Percentiles rank a stretch among this genome's conserved stretches.
These are phyloP conservation scores for Candida germanica DNA, from an alignment of 805 yeast species.

Conservation along the genomic window DNA sequence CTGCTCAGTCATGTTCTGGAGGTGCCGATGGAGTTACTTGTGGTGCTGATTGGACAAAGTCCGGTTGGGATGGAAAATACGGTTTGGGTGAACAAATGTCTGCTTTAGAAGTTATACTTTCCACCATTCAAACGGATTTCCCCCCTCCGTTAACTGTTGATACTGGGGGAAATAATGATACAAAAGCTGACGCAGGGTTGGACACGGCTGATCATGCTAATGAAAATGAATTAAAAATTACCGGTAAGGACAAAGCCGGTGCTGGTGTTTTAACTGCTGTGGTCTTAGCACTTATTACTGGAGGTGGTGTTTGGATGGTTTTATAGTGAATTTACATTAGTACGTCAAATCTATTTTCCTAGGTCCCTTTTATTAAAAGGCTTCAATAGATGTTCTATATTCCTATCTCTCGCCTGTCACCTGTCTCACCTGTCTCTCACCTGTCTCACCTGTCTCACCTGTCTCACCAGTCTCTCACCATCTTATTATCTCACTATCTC, in stretches of 20 bases:
- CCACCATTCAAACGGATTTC: constrained; percentile 21
- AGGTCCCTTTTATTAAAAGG: too few species aligned
- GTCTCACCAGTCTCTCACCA: background rate
- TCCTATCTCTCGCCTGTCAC: too few species aligned
- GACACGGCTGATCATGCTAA: constrained; percentile 37
- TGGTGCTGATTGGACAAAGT: constrained; percentile 66
- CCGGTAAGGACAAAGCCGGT: constrained; percentile 74
- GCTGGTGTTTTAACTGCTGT: constrained; percentile 87
- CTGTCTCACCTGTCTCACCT: too few species aligned
- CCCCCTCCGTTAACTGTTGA: constrained; percentile 30
- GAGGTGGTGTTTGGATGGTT: constrained; percentile 79
- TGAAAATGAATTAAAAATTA: constrained; percentile 45
- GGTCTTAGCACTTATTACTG: constrained; percentile 56
- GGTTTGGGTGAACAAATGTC: constrained; percentile 86
- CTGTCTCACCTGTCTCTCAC: too few species aligned
- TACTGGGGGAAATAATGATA: constrained; percentile 36
- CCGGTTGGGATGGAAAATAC: constrained; percentile 61
- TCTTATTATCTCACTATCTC: too few species aligned
- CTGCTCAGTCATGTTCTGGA: constrained; percentile 77
- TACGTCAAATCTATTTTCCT: too few species aligned
- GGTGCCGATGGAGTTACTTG: constrained; percentile 87
- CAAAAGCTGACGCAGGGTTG: constrained; percentile 35
- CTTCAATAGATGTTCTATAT: too few species aligned
- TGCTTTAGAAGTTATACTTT: constrained; percentile 64
- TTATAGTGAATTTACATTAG: constrained; percentile 26